Percentiles rank a stretch among this genome's conserved stretches.
Evolutionary conservation across 164 flowering plant species (phyloP).

Genomic region (Magnolia kwangsiensis): DNA sequence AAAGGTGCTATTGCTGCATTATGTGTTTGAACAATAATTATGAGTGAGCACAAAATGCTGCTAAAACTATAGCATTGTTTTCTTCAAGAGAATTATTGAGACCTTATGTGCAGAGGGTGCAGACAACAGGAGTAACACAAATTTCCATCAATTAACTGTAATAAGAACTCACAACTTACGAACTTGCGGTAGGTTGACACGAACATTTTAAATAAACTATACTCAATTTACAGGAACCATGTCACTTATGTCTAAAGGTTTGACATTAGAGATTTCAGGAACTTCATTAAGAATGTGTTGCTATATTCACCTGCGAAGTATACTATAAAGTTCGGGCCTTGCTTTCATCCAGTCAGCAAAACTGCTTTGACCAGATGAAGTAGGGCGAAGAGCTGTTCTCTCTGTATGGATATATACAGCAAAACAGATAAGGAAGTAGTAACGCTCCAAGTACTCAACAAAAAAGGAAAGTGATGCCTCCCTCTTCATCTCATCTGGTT

Average conservation of each 20-base stretch:
- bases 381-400: constrained; percentile 54
- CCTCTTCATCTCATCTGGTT: constrained; percentile 95
- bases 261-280: background rate
- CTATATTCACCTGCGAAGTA: constrained; percentile 73
- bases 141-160: background rate
- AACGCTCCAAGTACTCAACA: constrained; percentile 93
- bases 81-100: too few species aligned
- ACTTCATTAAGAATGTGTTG: background rate
- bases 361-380: constrained; percentile 48
- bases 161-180: background rate
- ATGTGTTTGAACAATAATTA: too few species aligned
- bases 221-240: background rate
- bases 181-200: background rate
- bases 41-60: too few species aligned
- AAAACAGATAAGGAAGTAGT: constrained; percentile 95
- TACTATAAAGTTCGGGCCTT: constrained; percentile 93
- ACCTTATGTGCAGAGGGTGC: too few species aligned
- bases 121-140: background rate
- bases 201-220: background rate
- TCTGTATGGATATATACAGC: constrained; percentile 92
- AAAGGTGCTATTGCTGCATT: too few species aligned
- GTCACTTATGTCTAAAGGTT: background rate
- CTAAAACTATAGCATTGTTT: too few species aligned
- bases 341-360: constrained; percentile 97
- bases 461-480: constrained; percentile 90